Percentiles rank a stretch among this genome's conserved stretches.
phyloP scores from a whole-genome alignment of 306 rosid species.

The Gastrolobium bilobum region DNA sequence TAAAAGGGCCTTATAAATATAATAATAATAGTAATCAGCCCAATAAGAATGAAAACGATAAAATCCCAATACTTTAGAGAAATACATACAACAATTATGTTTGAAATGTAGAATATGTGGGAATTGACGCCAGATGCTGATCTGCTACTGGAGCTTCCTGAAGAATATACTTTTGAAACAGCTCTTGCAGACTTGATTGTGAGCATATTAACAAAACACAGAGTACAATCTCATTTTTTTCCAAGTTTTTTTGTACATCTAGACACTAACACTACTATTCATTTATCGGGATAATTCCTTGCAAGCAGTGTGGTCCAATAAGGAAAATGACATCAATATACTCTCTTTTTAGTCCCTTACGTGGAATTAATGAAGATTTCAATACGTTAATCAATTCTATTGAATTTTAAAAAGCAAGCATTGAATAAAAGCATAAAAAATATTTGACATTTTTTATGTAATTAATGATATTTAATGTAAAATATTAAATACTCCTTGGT shows the following conservation, averaged over 20 bases:
- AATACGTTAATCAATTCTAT: too few species aligned
- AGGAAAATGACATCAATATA: slow-evolving; percentile 7
- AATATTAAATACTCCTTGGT: too few species aligned
- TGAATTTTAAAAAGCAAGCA: too few species aligned
- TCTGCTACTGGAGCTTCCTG: slow-evolving; percentile 63
- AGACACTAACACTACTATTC: slow-evolving; percentile 22
- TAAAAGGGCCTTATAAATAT: too few species aligned
- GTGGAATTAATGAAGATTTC: too few species aligned
- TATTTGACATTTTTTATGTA: too few species aligned
- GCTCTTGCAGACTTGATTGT: slow-evolving; percentile 80
- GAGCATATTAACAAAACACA: slow-evolving; percentile 41
- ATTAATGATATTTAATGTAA: too few species aligned
- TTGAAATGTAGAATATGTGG: slow-evolving; percentile 71
- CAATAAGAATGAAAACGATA: too few species aligned
- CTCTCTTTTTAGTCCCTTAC: neutral
- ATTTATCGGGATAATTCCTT: slow-evolving; percentile 72
- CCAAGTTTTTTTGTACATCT: neutral
- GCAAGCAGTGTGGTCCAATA: slow-evolving; percentile 74
- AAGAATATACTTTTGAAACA: slow-evolving; percentile 64
- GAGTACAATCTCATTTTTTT: neutral
- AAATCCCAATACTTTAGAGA: too few species aligned
- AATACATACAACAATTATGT: too few species aligned
- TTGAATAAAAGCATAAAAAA: too few species aligned
- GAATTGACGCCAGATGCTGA: slow-evolving; percentile 74
- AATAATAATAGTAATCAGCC: too few species aligned